Conservation (phyloP, 129 eudicot genomes). For the Pulicaria dysenterica region DNA sequence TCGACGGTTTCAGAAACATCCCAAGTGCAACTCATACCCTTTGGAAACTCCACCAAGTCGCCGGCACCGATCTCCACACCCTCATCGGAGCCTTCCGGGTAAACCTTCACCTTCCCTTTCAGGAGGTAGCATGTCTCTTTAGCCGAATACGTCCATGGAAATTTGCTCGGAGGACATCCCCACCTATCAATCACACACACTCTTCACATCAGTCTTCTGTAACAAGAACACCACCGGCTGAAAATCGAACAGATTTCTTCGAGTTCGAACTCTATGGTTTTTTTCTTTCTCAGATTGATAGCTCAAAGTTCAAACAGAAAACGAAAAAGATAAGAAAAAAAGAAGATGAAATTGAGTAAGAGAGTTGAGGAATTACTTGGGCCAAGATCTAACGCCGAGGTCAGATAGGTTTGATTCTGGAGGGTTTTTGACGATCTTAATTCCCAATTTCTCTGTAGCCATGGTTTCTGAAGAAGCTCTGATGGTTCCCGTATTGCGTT, state of each 20-base stretch:
- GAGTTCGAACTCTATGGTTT: background rate
- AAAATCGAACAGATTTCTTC: background rate
- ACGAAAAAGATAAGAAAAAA: background rate
- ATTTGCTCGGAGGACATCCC: slow-evolving; percentile 98
- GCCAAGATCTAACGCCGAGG: slow-evolving; percentile 84
- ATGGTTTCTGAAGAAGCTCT: slow-evolving; percentile 42
- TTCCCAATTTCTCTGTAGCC: slow-evolving; percentile 63
- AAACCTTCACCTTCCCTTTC: slow-evolving; percentile 93
- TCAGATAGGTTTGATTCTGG: slow-evolving; percentile 72
- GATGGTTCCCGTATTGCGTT: slow-evolving; percentile 7
- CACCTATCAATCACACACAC: slow-evolving; percentile 53
- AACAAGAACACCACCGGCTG: background rate
- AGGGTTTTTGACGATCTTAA: slow-evolving; percentile 73
- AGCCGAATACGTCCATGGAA: slow-evolving; percentile 88
- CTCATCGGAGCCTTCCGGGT: slow-evolving; percentile 79
- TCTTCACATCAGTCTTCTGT: background rate
- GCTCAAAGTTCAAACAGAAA: background rate
- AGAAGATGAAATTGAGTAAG: background rate
- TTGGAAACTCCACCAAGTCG: slow-evolving; percentile 82
- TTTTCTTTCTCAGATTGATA: slow-evolving; percentile 5
- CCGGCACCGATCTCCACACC: slow-evolving; percentile 90
- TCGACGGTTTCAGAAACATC: slow-evolving; percentile 92
- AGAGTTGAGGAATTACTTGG: slow-evolving; percentile 54
- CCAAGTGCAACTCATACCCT: slow-evolving; percentile 98
- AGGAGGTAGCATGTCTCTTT: slow-evolving; percentile 80